Percentiles rank a stretch among this genome's conserved stretches.
Conservation (phyloP, 345 rosid genomes). For the Sisymbrium irio region DNA sequence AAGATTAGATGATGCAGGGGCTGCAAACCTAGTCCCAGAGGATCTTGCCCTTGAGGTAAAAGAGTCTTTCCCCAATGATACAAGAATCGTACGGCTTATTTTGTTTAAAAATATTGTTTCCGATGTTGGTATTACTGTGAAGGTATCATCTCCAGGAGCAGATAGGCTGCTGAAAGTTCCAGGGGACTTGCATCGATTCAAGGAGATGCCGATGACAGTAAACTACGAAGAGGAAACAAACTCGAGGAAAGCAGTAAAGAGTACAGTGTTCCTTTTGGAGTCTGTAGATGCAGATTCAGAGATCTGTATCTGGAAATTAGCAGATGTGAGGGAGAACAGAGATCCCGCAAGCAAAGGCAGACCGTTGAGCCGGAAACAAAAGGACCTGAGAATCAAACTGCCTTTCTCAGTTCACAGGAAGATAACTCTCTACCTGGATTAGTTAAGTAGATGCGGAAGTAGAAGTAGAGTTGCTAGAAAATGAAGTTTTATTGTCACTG, state of each 20-base stretch:
- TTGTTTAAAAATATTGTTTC: background rate
- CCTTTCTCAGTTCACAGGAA: constrained; percentile 49
- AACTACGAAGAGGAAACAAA: constrained; percentile 49
- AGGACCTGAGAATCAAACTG: constrained; percentile 67
- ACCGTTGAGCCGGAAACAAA: constrained; percentile 71
- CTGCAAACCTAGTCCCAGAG: constrained; percentile 57
- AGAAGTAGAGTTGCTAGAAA: background rate
- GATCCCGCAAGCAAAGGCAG: constrained; percentile 76
- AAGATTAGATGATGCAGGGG: constrained; percentile 78
- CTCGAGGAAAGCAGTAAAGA: constrained; percentile 39
- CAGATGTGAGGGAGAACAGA: constrained; percentile 79
- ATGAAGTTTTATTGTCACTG: background rate
- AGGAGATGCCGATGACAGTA: constrained; percentile 72
- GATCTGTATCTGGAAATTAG: constrained; percentile 78
- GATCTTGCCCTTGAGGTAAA: constrained; percentile 82
- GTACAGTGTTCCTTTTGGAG: constrained; percentile 61
- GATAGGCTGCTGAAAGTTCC: constrained; percentile 81
- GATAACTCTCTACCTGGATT: constrained; percentile 61
- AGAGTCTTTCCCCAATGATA: background rate
- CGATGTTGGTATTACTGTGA: constrained; percentile 10
- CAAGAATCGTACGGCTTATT: background rate
- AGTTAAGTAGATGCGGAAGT: constrained; percentile 21
- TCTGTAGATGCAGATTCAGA: constrained; percentile 55
- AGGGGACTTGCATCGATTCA: constrained; percentile 62
- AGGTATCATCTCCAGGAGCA: constrained; percentile 95